Evolutionary conservation across 768 basidiomycete genomes (phyloP), one percentile per base, ranked within the genome.

Genomic region (Hydnum rufescens): DNA sequence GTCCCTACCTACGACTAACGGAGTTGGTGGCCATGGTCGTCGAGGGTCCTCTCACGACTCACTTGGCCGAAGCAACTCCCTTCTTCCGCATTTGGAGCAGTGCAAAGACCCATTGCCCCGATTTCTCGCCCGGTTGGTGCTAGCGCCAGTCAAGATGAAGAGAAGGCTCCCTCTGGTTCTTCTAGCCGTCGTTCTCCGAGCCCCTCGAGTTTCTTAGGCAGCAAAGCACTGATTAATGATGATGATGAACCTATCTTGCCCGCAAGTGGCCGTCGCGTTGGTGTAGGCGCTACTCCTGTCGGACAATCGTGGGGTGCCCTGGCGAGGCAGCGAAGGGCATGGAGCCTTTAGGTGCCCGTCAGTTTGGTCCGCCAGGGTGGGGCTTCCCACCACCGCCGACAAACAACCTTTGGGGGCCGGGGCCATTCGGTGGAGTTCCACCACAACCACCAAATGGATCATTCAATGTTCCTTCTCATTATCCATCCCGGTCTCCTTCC

Each of bases 341-440:
- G 8, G 44, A 47, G 8, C 44, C 44, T 26, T 16, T 47, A 8
- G 44, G 8, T 16, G 8, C 13, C 44, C 13, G 44, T 8, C 26
- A 8, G 26, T 13, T 47, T 26, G 44, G 44, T 13, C 44, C 44
- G 13, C 8, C 16, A 13, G 8, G 13, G 26, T 47, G 44, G 8
- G 44, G 44, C 26, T 13, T 8, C 25, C 44, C 25, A 13, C 44
- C 13, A 13, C 44, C 13, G 34, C 5, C 52, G 23, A 26, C 52
- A 44, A 39, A 48, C 44, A 4, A 39, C 46, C n/a, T 53, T 23
- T 51, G 52, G 52, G 28, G 42, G 26, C n/a, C 52, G 18, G 44
- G 52, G 31, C 52, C 52, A n/a, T 18, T 53, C 52, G 34, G 25
- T 13, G 44, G 16, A 47, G 26, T 47, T 13, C 13, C 13, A 16